Base-by-base conservation (phyloP, 1,284 basidiomycete genomes). In the Ceratobasidium sp. region DNA sequence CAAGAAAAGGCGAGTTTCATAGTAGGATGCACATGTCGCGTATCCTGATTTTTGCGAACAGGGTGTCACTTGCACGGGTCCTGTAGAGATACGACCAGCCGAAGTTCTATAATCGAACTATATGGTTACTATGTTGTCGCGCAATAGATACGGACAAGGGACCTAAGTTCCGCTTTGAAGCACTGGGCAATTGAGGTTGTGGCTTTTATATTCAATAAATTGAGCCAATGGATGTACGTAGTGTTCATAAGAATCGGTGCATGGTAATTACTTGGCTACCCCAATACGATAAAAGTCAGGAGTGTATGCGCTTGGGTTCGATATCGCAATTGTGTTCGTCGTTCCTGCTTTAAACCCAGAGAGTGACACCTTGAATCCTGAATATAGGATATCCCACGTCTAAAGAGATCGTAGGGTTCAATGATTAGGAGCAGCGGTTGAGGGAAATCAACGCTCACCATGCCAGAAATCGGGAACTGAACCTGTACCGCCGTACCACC, bases 381-480 rank as follows among this genome's bases (percentile, higher is more conserved):
- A 78, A 58, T 82, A 78, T 14, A 84, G 49, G 57, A 84, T 84
- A 75, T 84, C 82, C 84, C 84, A 85, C 75, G 79, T 84, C 84
- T 76, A 64, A 26, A 50, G 71, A 59, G 32, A 44, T 43, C 32
- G 13, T 32, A 18, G 11, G 9, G 8, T 55, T 38, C 35, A 28
- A 28, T 23, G 26, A 50, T 41, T 67, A 75, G 55, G 58, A 55
- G 73, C 62, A 72, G 72, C 23, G 9, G 16, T 18, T 61, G 72
- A 11, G 44, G 46, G 63, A 47, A 30, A 4, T 21, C 9, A 13
- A 28, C 7, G 73, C 81, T 63, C 74, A 84, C 84, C 82, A 85
- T 83, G n/a, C 80, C 84, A 43, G 84, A 85, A 67, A 86, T 81
- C 4, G 84, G 84, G 81, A 85, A 83, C 75, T 86, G 84, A 13